Conservation (phyloP, 805 yeast genomes). For the Candida succiphila region DNA sequence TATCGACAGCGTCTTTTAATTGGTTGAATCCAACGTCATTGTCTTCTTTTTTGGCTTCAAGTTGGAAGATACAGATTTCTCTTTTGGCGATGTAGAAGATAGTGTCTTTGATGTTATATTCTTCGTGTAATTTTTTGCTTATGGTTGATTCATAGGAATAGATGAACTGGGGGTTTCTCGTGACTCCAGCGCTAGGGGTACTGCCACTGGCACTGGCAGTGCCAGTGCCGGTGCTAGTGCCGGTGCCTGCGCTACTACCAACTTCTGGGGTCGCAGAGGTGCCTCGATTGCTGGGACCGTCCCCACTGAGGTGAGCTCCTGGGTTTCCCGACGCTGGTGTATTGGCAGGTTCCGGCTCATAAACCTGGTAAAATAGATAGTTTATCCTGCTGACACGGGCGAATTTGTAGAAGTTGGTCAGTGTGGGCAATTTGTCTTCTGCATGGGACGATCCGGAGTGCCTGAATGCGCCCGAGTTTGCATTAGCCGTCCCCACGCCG, state of each 20-base stretch:
- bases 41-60: slow-evolving; percentile 7
- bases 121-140: slow-evolving; percentile 14
- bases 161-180: slow-evolving; percentile 12
- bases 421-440: slow-evolving; percentile 11
- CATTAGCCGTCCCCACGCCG: neutral
- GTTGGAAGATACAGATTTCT: slow-evolving; percentile 22
- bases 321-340: too few relatives aligned
- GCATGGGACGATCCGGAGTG: too few relatives aligned
- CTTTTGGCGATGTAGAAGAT: slow-evolving; percentile 20
- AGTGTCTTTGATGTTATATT: slow-evolving; percentile 18
- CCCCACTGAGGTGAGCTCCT: neutral
- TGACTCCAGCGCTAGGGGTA: neutral
- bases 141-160: slow-evolving; percentile 18
- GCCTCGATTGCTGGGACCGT: neutral
- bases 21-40: slow-evolving; percentile 18
- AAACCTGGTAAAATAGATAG: slow-evolving; percentile 21
- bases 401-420: slow-evolving; percentile 21
- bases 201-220: neutral
- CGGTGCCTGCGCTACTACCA: neutral
- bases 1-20: slow-evolving; percentile 22
- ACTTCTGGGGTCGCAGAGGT: neutral
- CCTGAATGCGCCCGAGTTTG: neutral
- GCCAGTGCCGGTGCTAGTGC: neutral
- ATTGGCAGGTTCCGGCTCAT: slow-evolving; percentile 6
- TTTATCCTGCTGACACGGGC: slow-evolving; percentile 17